phyloP scores from a whole-genome alignment of 345 rosid species.

The Sonneratia caseolaris region DNA sequence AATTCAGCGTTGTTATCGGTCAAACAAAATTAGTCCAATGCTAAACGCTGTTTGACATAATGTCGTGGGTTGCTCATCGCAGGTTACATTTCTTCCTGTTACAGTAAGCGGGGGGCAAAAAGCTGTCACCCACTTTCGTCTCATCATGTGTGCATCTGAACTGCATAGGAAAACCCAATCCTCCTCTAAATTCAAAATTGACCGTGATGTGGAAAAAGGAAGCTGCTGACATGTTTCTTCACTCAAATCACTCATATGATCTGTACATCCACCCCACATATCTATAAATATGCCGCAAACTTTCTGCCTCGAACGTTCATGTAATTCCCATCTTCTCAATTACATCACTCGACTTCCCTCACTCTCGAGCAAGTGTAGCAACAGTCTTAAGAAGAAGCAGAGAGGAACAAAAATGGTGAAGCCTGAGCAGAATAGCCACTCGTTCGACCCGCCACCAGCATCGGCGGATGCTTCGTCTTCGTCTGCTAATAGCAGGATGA shows the following conservation, averaged over 20 bases:
- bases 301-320: neutral
- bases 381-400: neutral
- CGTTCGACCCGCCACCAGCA: neutral
- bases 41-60: too few relatives aligned
- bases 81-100: too few relatives aligned
- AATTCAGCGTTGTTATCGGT: too few relatives aligned
- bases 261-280: neutral
- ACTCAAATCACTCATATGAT: too few relatives aligned
- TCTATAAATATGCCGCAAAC: slow-evolving; percentile 4
- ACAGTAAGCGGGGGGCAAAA: too few relatives aligned
- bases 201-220: slow-evolving; percentile 9
- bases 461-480: neutral
- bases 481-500: slow-evolving; percentile 9
- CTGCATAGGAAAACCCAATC: too few relatives aligned
- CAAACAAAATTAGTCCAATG: too few relatives aligned
- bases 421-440: slow-evolving; percentile 7
- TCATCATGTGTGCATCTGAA: too few relatives aligned
- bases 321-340: too few relatives aligned
- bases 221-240: slow-evolving; percentile 20
- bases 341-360: neutral
- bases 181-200: neutral
- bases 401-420: slow-evolving; percentile 8
- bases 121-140: too few relatives aligned
- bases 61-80: too few relatives aligned
- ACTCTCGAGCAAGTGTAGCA: neutral